phyloP scores from a whole-genome alignment of 257 asterid genomes.

The Striga asiatica region DNA sequence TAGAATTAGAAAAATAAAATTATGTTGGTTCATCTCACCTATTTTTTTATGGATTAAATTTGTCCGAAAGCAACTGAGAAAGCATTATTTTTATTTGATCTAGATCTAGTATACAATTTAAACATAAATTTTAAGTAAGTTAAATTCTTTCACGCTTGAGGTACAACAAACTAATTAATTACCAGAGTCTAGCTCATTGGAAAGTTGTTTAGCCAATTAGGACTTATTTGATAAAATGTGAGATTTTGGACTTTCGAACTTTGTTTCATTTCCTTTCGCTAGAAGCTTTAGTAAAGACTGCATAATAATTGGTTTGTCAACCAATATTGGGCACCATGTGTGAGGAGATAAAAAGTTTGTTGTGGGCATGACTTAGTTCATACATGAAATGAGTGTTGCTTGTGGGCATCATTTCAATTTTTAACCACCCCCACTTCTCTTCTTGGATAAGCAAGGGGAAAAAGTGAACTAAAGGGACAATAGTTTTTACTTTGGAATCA shows the following conservation, averaged over 20 bases:
- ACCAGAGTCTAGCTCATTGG: conserved; percentile 10
- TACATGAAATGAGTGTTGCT: conserved; percentile 18
- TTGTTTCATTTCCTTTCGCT: background rate
- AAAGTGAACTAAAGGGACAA: background rate
- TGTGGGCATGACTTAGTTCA: conserved; percentile 15
- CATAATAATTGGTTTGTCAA: conserved; percentile 8
- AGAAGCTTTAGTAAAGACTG: background rate
- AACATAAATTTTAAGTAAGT: no score
- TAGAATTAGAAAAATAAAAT: no score
- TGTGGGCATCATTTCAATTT: conserved; percentile 10
- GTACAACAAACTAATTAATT: conserved; percentile 4
- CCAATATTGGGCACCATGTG: conserved; percentile 28
- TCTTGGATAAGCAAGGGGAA: conserved; percentile 17
- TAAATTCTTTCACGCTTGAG: conserved; percentile 11
- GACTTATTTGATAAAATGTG: conserved; percentile 13
- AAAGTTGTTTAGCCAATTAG: conserved; percentile 12
- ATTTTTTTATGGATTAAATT: background rate
- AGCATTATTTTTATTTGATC: background rate
- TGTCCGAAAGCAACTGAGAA: background rate
- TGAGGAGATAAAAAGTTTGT: conserved; percentile 25
- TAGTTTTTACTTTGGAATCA: conserved; percentile 3
- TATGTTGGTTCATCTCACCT: no score
- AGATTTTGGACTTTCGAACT: conserved; percentile 10
- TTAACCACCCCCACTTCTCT: conserved; percentile 11
- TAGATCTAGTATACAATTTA: no score